Evolutionary conservation across 1,139 yeast species (phyloP), one percentile per base, ranked within the genome.

Genomic region (Pichia sp.): DNA sequence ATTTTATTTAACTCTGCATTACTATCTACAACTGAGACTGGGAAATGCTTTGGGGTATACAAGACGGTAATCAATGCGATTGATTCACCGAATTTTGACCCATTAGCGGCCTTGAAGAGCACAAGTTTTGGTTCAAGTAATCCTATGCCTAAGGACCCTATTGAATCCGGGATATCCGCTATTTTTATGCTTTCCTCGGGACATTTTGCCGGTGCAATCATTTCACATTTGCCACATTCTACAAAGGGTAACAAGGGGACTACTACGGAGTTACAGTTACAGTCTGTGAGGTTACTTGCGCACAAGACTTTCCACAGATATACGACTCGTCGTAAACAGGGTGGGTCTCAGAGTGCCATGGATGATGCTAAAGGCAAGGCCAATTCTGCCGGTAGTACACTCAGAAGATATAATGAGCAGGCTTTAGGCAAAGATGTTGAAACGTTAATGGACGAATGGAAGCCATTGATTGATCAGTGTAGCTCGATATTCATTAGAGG

Each of bases 121-220:
- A 49, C 61, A 4, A 47, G 54, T 2, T 50, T 34, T 13, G 47
- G 13, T n/a, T 5, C 47, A 0, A 16, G 26, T 0, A 46, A 52
- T 40, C 54, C 52, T 32, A 49, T 59, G 38, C 52, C 58, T 0
- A 59, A 57, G 31, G 61, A 59, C 43, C 62, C 62, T 5, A 38
- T 57, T 2, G 51, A 52, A 7, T 48, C 63, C 0, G 61, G 68
- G 62, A 75, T 77, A 58, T 89, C 89, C 3, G 96, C 96, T 1
- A 72, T 93, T 13, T 80, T 93, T 61, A 90, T 95, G 97, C 81
- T 93, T 55, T 98, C 98, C 10, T 98, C 99, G 49, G 99, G 99
- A 45, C 98, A 95, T 72, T 95, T 93, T 74, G 96, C 98, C 0
- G 99, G 95, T 11, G 97, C 97, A 0, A 86, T 93, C 46, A 77